Conservation (phyloP, 768 basidiomycete genomes). For the Thelephora ganbajun region DNA sequence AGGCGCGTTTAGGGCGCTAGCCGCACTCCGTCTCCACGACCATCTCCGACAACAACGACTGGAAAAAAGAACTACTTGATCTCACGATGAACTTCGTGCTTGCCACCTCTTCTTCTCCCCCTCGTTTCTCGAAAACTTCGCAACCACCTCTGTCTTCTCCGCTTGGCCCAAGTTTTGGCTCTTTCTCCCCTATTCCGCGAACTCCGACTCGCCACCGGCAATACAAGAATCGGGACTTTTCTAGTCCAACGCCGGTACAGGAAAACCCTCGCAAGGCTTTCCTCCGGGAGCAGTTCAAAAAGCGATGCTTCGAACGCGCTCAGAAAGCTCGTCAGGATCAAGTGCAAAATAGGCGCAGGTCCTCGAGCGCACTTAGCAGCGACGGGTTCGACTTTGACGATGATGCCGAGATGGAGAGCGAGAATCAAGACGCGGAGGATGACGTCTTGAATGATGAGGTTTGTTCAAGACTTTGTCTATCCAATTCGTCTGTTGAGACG, state of each 20-base stretch:
- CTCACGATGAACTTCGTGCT: not conserved
- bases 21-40: too few species aligned
- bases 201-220: not conserved
- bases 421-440: conserved; percentile 45
- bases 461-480: conserved; percentile 7
- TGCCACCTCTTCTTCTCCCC: not conserved
- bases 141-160: not conserved
- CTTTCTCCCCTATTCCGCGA: not conserved
- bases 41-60: too few species aligned
- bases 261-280: conserved; percentile 32
- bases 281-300: conserved; percentile 45
- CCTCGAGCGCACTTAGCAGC: conserved; percentile 28
- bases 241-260: not conserved
- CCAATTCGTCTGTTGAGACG: not conserved
- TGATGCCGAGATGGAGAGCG: conserved; percentile 32
- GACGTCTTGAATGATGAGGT: conserved; percentile 52
- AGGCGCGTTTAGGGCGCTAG: too few species aligned
- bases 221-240: not conserved
- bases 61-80: too few species aligned
- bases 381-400: conserved; percentile 31
- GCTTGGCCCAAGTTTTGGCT: not conserved
- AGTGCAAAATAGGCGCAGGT: conserved; percentile 21
- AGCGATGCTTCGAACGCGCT: conserved; percentile 48
- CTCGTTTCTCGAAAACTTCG: not conserved
- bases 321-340: conserved; percentile 38